Evolutionary conservation across 768 basidiomycete species (phyloP).

Genomic region (Suillus fuscotomentosus): DNA sequence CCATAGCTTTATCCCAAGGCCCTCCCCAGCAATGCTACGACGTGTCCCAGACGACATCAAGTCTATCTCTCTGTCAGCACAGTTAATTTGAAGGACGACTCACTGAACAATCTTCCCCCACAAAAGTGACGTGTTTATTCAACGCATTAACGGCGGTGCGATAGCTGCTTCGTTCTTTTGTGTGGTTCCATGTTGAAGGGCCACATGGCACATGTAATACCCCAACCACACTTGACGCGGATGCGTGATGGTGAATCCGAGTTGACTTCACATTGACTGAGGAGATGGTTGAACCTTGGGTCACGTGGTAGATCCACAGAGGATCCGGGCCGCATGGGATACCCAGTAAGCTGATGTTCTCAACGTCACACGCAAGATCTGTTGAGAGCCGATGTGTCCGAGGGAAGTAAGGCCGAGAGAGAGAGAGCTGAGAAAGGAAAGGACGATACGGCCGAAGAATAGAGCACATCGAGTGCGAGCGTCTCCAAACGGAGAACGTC

Average conservation of each 20-base stretch:
- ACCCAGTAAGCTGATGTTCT: neutral
- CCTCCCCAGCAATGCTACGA: neutral
- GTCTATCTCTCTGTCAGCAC: neutral
- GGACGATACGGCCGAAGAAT: too few species aligned
- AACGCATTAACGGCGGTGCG: neutral
- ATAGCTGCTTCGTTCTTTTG: neutral
- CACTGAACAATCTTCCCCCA: neutral
- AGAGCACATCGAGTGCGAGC: too few species aligned
- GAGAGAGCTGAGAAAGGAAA: too few species aligned
- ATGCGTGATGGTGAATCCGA: neutral
- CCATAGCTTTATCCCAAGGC: neutral
- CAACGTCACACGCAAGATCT: slow-evolving; percentile 2
- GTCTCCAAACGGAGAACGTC: too few species aligned
- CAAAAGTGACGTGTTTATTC: neutral
- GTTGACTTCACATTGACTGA: neutral
- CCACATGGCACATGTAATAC: neutral
- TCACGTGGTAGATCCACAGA: neutral
- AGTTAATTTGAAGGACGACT: neutral
- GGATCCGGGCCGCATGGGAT: neutral
- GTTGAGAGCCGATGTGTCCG: too few species aligned
- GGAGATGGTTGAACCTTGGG: neutral
- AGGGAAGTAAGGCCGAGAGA: too few species aligned
- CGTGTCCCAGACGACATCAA: neutral
- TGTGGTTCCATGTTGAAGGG: neutral
- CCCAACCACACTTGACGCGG: neutral